A percentile compares a stretch with the other conserved stretches of the same genome.
phyloP scores from a whole-genome alignment of 148 eudicot species.

The Euryodendron excelsum region DNA sequence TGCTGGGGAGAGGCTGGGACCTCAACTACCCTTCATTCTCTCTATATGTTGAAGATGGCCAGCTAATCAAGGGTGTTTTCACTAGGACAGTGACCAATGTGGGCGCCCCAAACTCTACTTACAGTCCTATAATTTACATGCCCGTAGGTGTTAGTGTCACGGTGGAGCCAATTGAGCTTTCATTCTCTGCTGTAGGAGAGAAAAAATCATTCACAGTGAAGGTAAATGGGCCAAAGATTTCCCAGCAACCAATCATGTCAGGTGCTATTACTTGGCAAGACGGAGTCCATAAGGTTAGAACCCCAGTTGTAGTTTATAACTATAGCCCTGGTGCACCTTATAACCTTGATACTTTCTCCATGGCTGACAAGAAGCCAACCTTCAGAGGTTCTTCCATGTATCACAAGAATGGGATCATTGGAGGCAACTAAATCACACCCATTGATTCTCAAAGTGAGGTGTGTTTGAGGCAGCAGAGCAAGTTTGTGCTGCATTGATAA shows the following conservation, averaged over 20 bases:
- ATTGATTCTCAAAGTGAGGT: too few relatives aligned
- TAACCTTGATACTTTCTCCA: too few relatives aligned
- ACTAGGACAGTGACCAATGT: constrained; percentile 13
- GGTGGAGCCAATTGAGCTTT: not conserved
- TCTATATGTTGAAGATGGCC: not conserved
- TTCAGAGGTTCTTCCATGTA: too few relatives aligned
- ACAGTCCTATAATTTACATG: not conserved
- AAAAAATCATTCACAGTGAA: constrained; percentile 3
- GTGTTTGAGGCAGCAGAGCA: too few relatives aligned
- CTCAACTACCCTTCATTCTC: constrained; percentile 20
- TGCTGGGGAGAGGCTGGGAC: constrained; percentile 11
- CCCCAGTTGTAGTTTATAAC: too few relatives aligned
- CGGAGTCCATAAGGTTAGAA: too few relatives aligned
- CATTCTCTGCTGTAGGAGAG: constrained; percentile 8
- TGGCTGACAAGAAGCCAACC: too few relatives aligned
- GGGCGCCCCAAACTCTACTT: not conserved
- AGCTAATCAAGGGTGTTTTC: not conserved
- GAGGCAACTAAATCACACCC: too few relatives aligned
- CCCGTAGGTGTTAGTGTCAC: not conserved
- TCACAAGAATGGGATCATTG: too few relatives aligned
- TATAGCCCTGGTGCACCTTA: too few relatives aligned
- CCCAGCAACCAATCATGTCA: constrained; percentile 16
- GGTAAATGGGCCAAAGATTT: not conserved
- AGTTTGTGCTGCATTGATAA: too few relatives aligned
- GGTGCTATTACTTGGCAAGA: too few relatives aligned